Base-by-base conservation (phyloP, 495 filamentous ascomycete species). In the Aspergillus heteromorphus region DNA sequence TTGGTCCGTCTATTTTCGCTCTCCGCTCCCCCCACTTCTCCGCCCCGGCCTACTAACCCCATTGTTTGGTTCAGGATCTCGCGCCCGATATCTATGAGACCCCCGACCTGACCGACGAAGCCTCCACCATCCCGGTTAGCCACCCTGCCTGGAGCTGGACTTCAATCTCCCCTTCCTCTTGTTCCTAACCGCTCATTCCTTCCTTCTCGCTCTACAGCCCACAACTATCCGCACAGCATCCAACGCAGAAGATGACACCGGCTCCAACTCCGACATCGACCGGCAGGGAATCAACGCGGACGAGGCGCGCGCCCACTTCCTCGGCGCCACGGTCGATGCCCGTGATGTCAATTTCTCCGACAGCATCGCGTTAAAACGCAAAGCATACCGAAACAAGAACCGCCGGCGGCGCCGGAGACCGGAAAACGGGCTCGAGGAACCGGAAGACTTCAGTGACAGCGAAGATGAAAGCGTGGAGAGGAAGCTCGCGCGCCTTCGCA, bases 41-140 rank as follows among this genome's bases (percentile, higher is more conserved):
- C 21, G 45, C 16, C 25, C 7, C 8, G 16, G 34, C 29, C 29
- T 27, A 48, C 56, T 68, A 49, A 68, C 51, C 48, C 40, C 18
- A 41, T 45, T 30, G 55, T 27, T 16, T 38, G 45, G 30, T 4
- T 17, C 55, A 93, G 90, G 92, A 97, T 66, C 85, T 83, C 20
- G 89, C 91, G 20, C 92, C 91, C 68, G 92, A 96, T 65, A 87
- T 95, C 62, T 97, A 97, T 74, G 92, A 96, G 73, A 96, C 92
- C 43, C 92, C 92, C 62, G 90, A 93, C 54, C 75, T 96, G 59
- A 89, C 83, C 20, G 89, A 96, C 62, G 92, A 93, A 65, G 85
- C 79, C 48, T 95, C 90, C 23, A 97, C 91, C 34, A 66, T 89
- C 53, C 89, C 82, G 27, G 89, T 95, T 53, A 64, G 63, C 70